Evolutionary conservation across 106 monocot species (phyloP), one percentile per base, ranked within the genome.

Genomic region (Ottelia alismoides): DNA sequence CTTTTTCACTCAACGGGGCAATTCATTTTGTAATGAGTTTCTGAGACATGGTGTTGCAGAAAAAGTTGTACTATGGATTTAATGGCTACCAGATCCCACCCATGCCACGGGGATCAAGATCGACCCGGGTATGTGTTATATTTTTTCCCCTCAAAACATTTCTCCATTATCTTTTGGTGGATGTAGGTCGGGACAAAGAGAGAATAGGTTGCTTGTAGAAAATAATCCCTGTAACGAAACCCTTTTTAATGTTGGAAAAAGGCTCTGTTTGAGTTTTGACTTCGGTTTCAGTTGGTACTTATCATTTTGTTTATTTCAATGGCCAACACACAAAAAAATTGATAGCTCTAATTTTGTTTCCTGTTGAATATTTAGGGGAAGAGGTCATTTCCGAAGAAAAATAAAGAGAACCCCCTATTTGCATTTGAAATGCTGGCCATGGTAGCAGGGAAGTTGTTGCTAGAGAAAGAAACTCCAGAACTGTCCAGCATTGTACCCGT

Each of bases 371-470:
- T 70, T 2, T 28, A 94, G 93, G 80, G 78, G 11, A 94, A 84
- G 31, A 77, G 88, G 4, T 70, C 80, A 2, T 55, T 51, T 29
- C 67, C 77, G 45, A 77, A 51, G 63, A 88, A 66, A 44, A 60
- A 45, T 27, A 58, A 53, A 51, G 57, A 70, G 18, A 75, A 60
- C 62, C 64, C 58, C 22, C 70, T 84, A 73, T 70, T 46, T 60
- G 80, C 93, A 62, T 78, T 94, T 65, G 84, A 94, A 29, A 64
- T 94, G 80, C 77, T 94, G 46, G 93, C 93, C 5, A 58, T 78
- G 3, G 80, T 88, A 2, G 93, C 93, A 32, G 84, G 78, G 31
- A 76, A 65, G 25, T 63, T 94, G 45, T 64, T 92, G 16, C 11
- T 55, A 14, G 73, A 78, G 60, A 32, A 60, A 57, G 77, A 87